Percentiles rank a stretch among this genome's conserved stretches.
phyloP scores from a whole-genome alignment of 2,329 filamentous ascomycete genomes.

The Byssothecium circinans region DNA sequence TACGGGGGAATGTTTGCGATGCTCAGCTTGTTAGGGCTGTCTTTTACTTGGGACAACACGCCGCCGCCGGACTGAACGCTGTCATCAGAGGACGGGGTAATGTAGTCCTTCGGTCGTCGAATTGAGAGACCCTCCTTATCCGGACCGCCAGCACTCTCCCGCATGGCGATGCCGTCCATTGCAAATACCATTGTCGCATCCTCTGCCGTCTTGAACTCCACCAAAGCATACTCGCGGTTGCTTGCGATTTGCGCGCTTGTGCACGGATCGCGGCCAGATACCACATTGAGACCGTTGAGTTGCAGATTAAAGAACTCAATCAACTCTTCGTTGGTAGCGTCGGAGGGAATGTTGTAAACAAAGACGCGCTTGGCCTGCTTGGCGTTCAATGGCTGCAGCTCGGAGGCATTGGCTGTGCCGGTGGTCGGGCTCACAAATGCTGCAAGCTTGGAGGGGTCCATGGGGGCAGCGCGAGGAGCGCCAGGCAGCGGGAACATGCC shows the following conservation, averaged over 20 bases:
- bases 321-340: constrained; percentile 73
- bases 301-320: constrained; percentile 92
- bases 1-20: constrained; percentile 87
- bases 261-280: constrained; percentile 82
- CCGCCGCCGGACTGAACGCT: constrained; percentile 73
- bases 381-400: constrained; percentile 88
- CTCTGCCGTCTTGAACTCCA: constrained; percentile 85
- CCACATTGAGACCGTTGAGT: constrained; percentile 92
- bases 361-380: constrained; percentile 92
- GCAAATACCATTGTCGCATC: constrained; percentile 92
- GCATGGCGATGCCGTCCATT: constrained; percentile 87
- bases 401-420: constrained; percentile 69
- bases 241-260: constrained; percentile 78
- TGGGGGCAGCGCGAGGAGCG: constrained; percentile 88
- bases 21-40: constrained; percentile 94
- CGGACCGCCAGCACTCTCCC: constrained; percentile 57
- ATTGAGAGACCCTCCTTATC: constrained; percentile 67
- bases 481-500: constrained; percentile 98
- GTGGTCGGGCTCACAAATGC: constrained; percentile 92
- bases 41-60: constrained; percentile 78
- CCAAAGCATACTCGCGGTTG: constrained; percentile 76
- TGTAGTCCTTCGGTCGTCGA: constrained; percentile 92
- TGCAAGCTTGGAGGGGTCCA: constrained; percentile 91
- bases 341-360: constrained; percentile 76
- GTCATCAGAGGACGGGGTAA: constrained; percentile 72